phyloP scores from a whole-genome alignment of 768 basidiomycete species.

The Podaxis mareebaensis region DNA sequence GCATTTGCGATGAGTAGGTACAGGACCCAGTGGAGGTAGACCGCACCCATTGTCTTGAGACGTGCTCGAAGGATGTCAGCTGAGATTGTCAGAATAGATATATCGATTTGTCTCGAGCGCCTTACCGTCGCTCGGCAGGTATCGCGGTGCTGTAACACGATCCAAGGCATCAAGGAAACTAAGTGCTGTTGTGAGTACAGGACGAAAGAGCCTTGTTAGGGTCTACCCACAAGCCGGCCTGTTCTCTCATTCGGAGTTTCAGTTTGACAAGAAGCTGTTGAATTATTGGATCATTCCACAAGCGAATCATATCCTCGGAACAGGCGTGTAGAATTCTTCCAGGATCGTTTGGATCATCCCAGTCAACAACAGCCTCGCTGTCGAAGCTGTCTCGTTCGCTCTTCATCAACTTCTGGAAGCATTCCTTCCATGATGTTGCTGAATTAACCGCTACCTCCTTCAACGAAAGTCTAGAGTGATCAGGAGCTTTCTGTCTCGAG shows the following conservation, averaged over 20 bases:
- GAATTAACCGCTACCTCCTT: slow-evolving; percentile 60
- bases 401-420: slow-evolving; percentile 29
- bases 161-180: slow-evolving; percentile 73
- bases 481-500: slow-evolving; percentile 33
- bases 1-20: not conserved
- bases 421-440: slow-evolving; percentile 49
- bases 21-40: not conserved
- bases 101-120: slow-evolving; percentile 24
- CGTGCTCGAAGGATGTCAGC: slow-evolving; percentile 76
- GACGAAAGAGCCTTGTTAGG: not conserved
- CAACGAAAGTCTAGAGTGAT: slow-evolving; percentile 19
- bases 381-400: not conserved
- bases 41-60: slow-evolving; percentile 53
- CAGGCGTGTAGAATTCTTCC: slow-evolving; percentile 57
- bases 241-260: slow-evolving; percentile 62
- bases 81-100: slow-evolving; percentile 22
- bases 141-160: slow-evolving; percentile 59
- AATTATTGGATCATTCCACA: slow-evolving; percentile 64
- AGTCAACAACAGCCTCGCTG: slow-evolving; percentile 27
- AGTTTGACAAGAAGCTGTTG: slow-evolving; percentile 50
- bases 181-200: not conserved
- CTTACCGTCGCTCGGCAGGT: slow-evolving; percentile 62
- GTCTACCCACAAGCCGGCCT: slow-evolving; percentile 65
- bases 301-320: slow-evolving; percentile 59
- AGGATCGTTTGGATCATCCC: slow-evolving; percentile 56